These are phyloP conservation scores for Erythrophleum fordii DNA, from an alignment of 306 rosid species.

Conservation along the genomic window DNA sequence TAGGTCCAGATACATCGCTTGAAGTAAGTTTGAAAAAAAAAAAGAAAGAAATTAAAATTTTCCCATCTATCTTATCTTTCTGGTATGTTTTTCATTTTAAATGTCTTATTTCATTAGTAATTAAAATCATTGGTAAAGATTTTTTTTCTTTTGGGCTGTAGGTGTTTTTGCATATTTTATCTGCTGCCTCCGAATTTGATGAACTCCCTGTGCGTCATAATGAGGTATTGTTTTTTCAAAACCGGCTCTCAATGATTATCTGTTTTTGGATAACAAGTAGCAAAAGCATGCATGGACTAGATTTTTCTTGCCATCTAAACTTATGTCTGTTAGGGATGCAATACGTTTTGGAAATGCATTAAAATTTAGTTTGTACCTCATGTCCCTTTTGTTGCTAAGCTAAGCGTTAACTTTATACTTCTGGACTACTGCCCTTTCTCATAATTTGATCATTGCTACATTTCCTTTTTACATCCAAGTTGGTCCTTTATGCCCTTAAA, in stretches of 20 bases:
- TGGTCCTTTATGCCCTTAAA: conserved; percentile 6
- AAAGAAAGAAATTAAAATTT: no score
- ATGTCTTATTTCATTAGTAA: conserved; percentile 10
- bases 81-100: conserved; percentile 7
- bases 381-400: not conserved
- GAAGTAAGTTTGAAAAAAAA: conserved; percentile 83
- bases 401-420: conserved; percentile 4
- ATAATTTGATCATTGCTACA: conserved; percentile 7
- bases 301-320: conserved; percentile 1
- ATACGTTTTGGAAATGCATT: not conserved
- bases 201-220: conserved; percentile 98
- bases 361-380: not conserved
- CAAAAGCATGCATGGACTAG: conserved; percentile 10
- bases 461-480: conserved; percentile 10
- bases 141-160: conserved; percentile 38
- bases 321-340: not conserved
- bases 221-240: conserved; percentile 61
- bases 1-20: conserved; percentile 86
- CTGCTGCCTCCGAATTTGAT: conserved; percentile 92
- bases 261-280: conserved; percentile 15
- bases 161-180: conserved; percentile 89
- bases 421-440: not conserved
- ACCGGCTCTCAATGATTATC: not conserved
- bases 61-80: conserved; percentile 15
- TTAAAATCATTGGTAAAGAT: not conserved